phyloP scores from a whole-genome alignment of 164 flowering plant genomes.

The Magnolia kwangsiensis region DNA sequence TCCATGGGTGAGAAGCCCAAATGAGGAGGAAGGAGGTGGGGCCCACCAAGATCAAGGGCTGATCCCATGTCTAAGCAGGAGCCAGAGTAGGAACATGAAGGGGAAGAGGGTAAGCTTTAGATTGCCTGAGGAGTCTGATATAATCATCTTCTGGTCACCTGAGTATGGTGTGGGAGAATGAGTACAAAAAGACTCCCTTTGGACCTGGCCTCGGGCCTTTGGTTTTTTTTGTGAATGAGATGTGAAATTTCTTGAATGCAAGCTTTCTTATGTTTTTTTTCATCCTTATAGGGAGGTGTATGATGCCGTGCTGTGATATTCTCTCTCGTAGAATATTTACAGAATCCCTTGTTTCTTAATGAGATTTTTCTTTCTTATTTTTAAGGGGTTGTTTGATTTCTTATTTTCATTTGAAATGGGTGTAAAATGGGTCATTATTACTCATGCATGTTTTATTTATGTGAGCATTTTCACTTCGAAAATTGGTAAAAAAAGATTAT shows the following conservation, averaged over 20 bases:
- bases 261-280: background rate
- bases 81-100: conserved; percentile 28
- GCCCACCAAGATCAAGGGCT: background rate
- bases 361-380: too few relatives aligned
- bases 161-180: background rate
- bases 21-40: background rate
- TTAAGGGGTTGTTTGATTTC: too few relatives aligned
- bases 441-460: too few relatives aligned
- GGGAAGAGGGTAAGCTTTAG: conserved; percentile 43
- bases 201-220: background rate
- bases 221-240: background rate
- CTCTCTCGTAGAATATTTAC: too few relatives aligned
- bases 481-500: too few relatives aligned
- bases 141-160: conserved; percentile 28
- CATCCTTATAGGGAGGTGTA: background rate
- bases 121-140: conserved; percentile 40
- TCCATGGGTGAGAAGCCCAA: background rate
- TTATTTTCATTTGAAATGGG: too few relatives aligned
- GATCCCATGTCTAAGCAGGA: conserved; percentile 16
- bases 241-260: background rate
- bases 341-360: too few relatives aligned
- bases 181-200: background rate
- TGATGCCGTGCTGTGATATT: too few relatives aligned
- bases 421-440: too few relatives aligned
- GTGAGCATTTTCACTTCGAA: too few relatives aligned